phyloP scores from a whole-genome alignment of 352 stramenopile species.

The Pythium oligandrum region DNA sequence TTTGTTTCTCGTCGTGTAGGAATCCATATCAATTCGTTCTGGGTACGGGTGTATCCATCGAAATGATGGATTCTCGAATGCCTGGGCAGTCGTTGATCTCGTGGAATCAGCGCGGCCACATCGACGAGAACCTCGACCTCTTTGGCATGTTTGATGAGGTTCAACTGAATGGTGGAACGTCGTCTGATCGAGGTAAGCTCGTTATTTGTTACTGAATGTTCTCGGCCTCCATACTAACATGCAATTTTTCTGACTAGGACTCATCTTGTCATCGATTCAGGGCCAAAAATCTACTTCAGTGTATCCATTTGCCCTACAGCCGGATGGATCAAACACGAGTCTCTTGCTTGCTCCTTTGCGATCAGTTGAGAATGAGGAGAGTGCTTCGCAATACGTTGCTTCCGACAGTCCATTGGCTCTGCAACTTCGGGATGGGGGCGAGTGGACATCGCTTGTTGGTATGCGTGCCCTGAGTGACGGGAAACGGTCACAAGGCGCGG shows the following conservation, averaged over 20 bases:
- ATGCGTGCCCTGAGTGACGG: conserved; percentile 30
- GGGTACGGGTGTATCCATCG: conserved; percentile 55
- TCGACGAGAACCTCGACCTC: not conserved
- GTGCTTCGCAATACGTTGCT: conserved; percentile 44
- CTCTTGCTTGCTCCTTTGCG: conserved; percentile 38
- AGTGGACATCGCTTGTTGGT: conserved; percentile 51
- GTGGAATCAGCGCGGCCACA: conserved; percentile 32
- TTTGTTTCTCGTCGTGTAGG: conserved; percentile 13
- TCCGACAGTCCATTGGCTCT: conserved; percentile 58
- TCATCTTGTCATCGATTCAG: conserved; percentile 10
- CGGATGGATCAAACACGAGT: not conserved
- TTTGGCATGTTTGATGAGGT: conserved; percentile 16
- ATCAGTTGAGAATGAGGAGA: conserved; percentile 29
- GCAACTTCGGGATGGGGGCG: conserved; percentile 48
- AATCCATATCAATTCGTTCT: conserved; percentile 70
- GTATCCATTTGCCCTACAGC: conserved; percentile 10
- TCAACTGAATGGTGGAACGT: not conserved
- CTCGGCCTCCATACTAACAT: not conserved
- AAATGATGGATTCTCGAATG: conserved; percentile 72
- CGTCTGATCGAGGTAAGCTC: conserved; percentile 5
- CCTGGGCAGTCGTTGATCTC: conserved; percentile 48
- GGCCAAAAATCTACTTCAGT: conserved; percentile 15
- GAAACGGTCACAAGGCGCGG: conserved; percentile 12
- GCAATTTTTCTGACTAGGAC: conserved; percentile 1
- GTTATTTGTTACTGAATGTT: no score